A percentile compares a stretch with the other conserved stretches of the same genome.
Conservation (phyloP, 2,329 filamentous ascomycete species). For the Colletotrichum falcatum region DNA sequence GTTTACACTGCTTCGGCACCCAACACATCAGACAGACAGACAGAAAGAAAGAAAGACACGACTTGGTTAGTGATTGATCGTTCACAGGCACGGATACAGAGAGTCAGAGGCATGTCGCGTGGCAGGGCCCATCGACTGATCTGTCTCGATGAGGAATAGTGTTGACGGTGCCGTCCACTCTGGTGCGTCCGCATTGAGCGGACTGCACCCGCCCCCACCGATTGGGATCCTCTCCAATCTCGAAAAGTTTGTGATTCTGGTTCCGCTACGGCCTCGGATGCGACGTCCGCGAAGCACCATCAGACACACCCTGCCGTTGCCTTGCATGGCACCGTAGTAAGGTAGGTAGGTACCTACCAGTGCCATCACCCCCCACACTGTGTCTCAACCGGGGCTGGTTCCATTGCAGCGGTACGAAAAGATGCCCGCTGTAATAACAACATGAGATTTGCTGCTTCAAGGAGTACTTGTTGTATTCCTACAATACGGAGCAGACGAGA, state of each 20-base stretch:
- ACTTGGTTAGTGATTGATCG: too few species aligned
- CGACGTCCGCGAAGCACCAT: conserved; percentile 27
- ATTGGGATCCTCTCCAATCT: conserved; percentile 31
- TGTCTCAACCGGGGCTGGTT: not conserved
- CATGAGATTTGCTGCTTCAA: conserved; percentile 2
- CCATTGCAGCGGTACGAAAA: conserved; percentile 3
- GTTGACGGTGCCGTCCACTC: not conserved
- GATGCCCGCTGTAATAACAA: not conserved
- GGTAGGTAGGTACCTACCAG: too few species aligned
- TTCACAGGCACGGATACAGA: too few species aligned
- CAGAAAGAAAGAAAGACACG: too few species aligned
- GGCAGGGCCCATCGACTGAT: not conserved
- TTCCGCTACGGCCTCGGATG: conserved; percentile 33
- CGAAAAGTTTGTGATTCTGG: conserved; percentile 32
- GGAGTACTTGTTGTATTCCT: not conserved
- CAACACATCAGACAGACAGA: too few species aligned
- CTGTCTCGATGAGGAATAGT: not conserved
- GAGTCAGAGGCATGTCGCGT: not conserved
- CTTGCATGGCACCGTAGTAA: not conserved
- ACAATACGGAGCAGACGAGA: not conserved
- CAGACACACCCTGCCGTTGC: conserved; percentile 11
- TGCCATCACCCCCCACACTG: not conserved
- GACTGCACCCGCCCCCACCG: conserved; percentile 25
- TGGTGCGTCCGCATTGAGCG: conserved; percentile 4
- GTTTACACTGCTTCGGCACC: not conserved